Base-by-base conservation (phyloP, 2,329 filamentous ascomycete genomes). In the Hypomyces perniciosus region DNA sequence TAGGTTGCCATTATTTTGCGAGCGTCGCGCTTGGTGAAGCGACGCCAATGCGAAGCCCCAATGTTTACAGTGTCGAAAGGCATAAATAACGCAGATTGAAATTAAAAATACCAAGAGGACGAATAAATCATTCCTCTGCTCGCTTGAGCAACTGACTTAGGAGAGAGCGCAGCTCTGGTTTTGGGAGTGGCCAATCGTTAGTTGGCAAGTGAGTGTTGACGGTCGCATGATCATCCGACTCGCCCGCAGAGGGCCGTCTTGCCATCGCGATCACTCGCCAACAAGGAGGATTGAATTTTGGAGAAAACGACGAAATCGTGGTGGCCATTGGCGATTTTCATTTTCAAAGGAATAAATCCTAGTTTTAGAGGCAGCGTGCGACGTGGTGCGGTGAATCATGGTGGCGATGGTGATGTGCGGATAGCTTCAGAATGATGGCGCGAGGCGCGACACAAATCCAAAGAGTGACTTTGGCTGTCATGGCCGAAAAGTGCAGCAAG, bases 391-490 rank as follows among this genome's bases (percentile, higher is more conserved):
- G 13, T 51, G 49, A 46, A 48, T 48, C 56, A 56, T 52, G 33
- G 53, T 53, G 53, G 44, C 52, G 54, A 56, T 47, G 48, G 52
- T 48, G 52, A 56, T 52, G 56, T 67, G 64, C 55, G 61, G 63
- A 67, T 67, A 65, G 64, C 65, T 66, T 66, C 63, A 67, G 46
- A 39, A 29, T 26, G 34, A 13, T 48, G 20, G 20, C 41, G 53
- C 46, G 43, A 46, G 26, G 41, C 39, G 42, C 44, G 50, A 46
- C 12, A 20, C 28, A 20, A 34, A 20, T 39, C 50, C 44, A 41
- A 39, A 51, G 46, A 67, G 65, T 66, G 63, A 67, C 63, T 63
- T 67, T 43, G 27, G 40, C 44, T 34, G 37, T 40, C 27, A 31
- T 12, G 26, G 10, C 20, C 46, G 26, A 48, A 44, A 52, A 47